These are phyloP conservation scores for Leccinum glutinopallens DNA, from an alignment of 1,284 basidiomycete genomes.

Conservation along the genomic window DNA sequence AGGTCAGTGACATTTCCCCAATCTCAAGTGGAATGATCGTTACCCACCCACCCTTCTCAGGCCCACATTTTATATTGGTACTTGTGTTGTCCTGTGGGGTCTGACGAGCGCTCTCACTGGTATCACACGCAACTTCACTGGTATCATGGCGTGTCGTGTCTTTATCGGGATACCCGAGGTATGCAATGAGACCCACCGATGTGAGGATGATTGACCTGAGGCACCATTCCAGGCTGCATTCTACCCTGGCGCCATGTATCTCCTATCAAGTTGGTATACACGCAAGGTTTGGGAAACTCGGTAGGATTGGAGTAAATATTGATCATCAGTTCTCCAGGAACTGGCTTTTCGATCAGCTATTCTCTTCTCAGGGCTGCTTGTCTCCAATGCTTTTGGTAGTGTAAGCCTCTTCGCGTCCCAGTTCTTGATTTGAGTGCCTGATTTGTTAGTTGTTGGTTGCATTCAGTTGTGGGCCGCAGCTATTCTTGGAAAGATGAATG, in stretches of 20 bases:
- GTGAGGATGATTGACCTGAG: background rate
- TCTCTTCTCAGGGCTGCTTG: conserved; percentile 65
- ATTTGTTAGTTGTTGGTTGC: background rate
- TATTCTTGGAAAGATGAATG: conserved; percentile 70
- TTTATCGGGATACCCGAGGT: conserved; percentile 68
- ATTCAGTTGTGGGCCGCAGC: conserved; percentile 51
- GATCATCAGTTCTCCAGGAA: conserved; percentile 44
- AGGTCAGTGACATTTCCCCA: background rate
- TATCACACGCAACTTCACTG: conserved; percentile 38
- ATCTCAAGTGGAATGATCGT: background rate
- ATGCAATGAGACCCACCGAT: background rate
- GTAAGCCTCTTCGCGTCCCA: conserved; percentile 44
- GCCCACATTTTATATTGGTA: conserved; percentile 42
- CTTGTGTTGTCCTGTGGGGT: conserved; percentile 1
- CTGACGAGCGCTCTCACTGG: conserved; percentile 2
- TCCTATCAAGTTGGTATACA: conserved; percentile 69
- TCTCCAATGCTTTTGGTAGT: conserved; percentile 78
- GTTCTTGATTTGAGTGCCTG: conserved; percentile 38
- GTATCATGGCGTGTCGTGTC: conserved; percentile 44
- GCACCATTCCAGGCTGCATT: conserved; percentile 52
- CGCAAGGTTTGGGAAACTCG: conserved; percentile 44
- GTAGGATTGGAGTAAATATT: background rate
- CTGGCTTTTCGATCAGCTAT: conserved; percentile 70
- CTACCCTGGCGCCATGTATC: conserved; percentile 63
- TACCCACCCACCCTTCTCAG: conserved; percentile 33